Conservation (phyloP, 768 basidiomycete genomes). For the Neoboletus magnificus region DNA sequence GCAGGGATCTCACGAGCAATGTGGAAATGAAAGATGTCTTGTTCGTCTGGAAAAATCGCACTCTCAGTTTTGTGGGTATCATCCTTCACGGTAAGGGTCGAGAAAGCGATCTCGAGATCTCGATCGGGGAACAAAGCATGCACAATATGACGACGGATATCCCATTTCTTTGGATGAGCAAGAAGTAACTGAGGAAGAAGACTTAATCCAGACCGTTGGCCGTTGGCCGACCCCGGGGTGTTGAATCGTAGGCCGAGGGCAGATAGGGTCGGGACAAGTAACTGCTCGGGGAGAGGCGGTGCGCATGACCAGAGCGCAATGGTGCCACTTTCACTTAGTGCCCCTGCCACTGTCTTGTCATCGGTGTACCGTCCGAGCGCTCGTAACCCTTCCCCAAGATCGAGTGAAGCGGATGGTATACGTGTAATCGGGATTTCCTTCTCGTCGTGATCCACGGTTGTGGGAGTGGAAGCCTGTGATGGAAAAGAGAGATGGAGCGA, state of each 20-base stretch:
- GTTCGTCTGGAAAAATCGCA: constrained; percentile 53
- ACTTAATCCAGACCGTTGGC: neutral
- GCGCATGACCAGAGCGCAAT: constrained; percentile 31
- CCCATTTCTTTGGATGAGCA: constrained; percentile 24
- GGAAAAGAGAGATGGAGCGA: constrained; percentile 29
- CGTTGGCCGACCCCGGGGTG: neutral
- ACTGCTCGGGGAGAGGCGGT: constrained; percentile 21
- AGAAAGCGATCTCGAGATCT: constrained; percentile 38
- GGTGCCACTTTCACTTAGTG: constrained; percentile 22
- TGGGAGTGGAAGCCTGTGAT: constrained; percentile 5
- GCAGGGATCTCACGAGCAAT: constrained; percentile 29
- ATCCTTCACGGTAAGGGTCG: constrained; percentile 46
- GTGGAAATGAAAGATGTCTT: constrained; percentile 70
- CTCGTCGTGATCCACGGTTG: constrained; percentile 9
- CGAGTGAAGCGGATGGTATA: constrained; percentile 15
- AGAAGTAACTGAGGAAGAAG: constrained; percentile 31
- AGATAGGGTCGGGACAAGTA: constrained; percentile 21
- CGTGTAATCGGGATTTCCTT: constrained; percentile 5
- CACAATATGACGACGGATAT: constrained; percentile 12
- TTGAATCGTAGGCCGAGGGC: constrained; percentile 27
- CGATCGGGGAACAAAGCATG: constrained; percentile 18
- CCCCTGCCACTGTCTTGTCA: constrained; percentile 20
- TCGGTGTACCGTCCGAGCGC: constrained; percentile 20
- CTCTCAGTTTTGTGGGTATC: constrained; percentile 33
- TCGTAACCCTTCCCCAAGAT: constrained; percentile 11